phyloP scores from a whole-genome alignment of 371 early-diverging fungal species.

The Saksenaea vasiformis region DNA sequence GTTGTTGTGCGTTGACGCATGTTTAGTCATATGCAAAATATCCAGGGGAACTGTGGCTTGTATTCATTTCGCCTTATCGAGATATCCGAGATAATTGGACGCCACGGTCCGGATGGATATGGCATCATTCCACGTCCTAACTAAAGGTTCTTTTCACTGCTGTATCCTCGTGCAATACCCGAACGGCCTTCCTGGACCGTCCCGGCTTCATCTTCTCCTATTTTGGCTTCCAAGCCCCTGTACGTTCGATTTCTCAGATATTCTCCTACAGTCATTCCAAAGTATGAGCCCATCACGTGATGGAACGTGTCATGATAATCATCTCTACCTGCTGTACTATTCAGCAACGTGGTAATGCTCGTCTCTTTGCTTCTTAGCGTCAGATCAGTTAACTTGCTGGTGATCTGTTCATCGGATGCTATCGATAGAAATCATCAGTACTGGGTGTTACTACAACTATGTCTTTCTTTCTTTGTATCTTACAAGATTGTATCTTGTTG shows the following conservation, averaged over 20 bases:
- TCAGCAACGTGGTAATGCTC: slow-evolving; percentile 65
- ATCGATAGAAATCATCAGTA: background rate
- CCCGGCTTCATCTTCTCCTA: slow-evolving; percentile 66
- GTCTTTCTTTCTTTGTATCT: slow-evolving; percentile 7
- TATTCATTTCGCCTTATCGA: slow-evolving; percentile 20
- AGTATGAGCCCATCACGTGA: background rate
- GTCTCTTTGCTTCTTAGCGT: slow-evolving; percentile 60
- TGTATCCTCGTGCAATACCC: slow-evolving; percentile 89
- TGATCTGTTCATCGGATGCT: slow-evolving; percentile 23
- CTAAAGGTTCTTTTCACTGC: slow-evolving; percentile 36
- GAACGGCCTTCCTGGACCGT: slow-evolving; percentile 77
- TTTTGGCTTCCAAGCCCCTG: slow-evolving; percentile 76
- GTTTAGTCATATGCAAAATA: slow-evolving; percentile 19
- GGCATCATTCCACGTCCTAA: slow-evolving; percentile 4
- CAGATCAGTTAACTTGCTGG: slow-evolving; percentile 52
- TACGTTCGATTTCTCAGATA: slow-evolving; percentile 74
- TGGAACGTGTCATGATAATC: background rate
- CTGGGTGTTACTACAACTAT: background rate
- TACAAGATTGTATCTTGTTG: slow-evolving; percentile 24
- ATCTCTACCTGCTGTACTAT: slow-evolving; percentile 78
- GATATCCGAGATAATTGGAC: slow-evolving; percentile 2
- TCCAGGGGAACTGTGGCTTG: slow-evolving; percentile 13
- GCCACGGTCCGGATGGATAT: slow-evolving; percentile 6
- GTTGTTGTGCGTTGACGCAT: slow-evolving; percentile 7
- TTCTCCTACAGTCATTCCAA: slow-evolving; percentile 43